Percentiles rank a stretch among this genome's conserved stretches.
phyloP scores from a whole-genome alignment of 768 basidiomycete genomes.

The Boletus coccyginus region DNA sequence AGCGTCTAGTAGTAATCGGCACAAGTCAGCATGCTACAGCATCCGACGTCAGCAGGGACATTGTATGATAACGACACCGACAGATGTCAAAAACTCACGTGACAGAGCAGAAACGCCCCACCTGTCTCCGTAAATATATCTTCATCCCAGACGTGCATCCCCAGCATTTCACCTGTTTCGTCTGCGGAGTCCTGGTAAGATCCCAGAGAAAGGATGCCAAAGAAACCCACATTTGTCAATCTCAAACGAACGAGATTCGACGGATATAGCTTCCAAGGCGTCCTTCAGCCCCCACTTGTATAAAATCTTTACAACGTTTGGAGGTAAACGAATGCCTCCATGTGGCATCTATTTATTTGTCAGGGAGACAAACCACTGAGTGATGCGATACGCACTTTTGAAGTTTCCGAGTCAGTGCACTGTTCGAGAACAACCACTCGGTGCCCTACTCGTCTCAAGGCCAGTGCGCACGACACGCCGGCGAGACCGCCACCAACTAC shows the following conservation, averaged over 20 bases:
- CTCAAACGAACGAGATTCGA: constrained; percentile 20
- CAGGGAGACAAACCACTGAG: background rate
- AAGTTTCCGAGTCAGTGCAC: constrained; percentile 37
- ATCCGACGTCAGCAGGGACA: background rate
- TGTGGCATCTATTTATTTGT: constrained; percentile 26
- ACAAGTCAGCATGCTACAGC: constrained; percentile 51
- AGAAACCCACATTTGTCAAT: constrained; percentile 28
- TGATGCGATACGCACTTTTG: constrained; percentile 27
- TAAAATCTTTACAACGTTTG: constrained; percentile 56
- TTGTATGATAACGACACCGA: background rate
- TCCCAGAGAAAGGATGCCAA: background rate
- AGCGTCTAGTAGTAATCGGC: constrained; percentile 44
- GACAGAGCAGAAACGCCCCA: constrained; percentile 48
- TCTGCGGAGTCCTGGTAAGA: constrained; percentile 31
- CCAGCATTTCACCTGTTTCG: constrained; percentile 42
- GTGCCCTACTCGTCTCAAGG: constrained; percentile 57
- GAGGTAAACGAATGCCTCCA: constrained; percentile 49
- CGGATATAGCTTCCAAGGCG: constrained; percentile 35
- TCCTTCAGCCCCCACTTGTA: constrained; percentile 54
- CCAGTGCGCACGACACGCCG: constrained; percentile 55
- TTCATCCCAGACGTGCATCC: constrained; percentile 45
- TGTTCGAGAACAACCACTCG: constrained; percentile 57
- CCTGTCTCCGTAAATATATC: constrained; percentile 47
- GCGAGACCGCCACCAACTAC: constrained; percentile 53
- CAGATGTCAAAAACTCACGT: constrained; percentile 32